Percentiles rank a stretch among this genome's conserved stretches.
Evolutionary conservation across 768 basidiomycete genomes (phyloP).

Genomic region (Lepiota venenata): DNA sequence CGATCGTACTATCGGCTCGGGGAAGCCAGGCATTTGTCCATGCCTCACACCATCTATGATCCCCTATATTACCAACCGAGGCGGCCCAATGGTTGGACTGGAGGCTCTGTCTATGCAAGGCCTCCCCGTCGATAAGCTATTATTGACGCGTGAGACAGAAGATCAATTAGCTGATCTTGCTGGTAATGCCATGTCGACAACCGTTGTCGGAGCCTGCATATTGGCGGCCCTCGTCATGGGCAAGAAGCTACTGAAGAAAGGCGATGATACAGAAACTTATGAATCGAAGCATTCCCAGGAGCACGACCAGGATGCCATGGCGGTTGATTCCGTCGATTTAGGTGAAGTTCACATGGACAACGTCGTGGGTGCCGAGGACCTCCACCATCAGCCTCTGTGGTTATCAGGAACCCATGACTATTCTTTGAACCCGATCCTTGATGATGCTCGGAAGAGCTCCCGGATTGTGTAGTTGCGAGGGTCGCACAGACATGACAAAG

Average conservation of each 20-base stretch:
- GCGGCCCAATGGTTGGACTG: conserved; percentile 91
- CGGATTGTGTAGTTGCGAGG: conserved; percentile 92
- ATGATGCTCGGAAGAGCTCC: conserved; percentile 62
- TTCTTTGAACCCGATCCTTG: conserved; percentile 54
- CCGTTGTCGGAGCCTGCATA: conserved; percentile 90
- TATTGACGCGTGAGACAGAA: conserved; percentile 89
- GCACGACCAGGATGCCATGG: conserved; percentile 28
- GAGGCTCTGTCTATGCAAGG: conserved; percentile 95
- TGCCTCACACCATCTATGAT: conserved; percentile 98
- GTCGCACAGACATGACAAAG: conserved; percentile 72
- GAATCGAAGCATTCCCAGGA: conserved; percentile 53
- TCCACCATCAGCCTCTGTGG: conserved; percentile 63
- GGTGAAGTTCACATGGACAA: conserved; percentile 25
- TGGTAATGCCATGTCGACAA: conserved; percentile 97
- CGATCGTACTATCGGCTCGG: conserved; percentile 82
- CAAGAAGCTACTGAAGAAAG: conserved; percentile 61
- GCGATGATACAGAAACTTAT: conserved; percentile 63
- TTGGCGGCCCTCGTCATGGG: conserved; percentile 75
- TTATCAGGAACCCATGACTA: conserved; percentile 50
- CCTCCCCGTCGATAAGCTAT: conserved; percentile 86
- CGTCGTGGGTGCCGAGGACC: conserved; percentile 42
- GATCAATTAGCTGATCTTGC: conserved; percentile 93
- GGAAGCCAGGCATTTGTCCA: conserved; percentile 80
- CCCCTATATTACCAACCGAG: conserved; percentile 92
- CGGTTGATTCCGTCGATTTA: conserved; percentile 39